Conservation (phyloP, 129 eudicot genomes). For the Gnaphalium uliginosum region DNA sequence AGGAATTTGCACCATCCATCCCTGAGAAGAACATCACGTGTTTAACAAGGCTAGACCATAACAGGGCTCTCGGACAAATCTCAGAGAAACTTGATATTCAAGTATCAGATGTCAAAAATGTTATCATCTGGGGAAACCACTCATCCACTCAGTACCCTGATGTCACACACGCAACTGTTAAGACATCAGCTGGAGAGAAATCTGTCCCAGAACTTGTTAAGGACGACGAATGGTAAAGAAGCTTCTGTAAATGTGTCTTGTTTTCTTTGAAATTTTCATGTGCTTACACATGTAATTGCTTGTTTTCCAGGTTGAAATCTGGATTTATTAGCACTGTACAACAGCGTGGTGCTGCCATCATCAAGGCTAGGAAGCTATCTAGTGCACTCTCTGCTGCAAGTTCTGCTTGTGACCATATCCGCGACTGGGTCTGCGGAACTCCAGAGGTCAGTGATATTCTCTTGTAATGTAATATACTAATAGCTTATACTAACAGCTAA, state of each 20-base stretch:
- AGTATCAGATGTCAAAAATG: conserved; percentile 94
- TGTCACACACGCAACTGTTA: conserved; percentile 94
- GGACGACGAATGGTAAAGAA: conserved; percentile 84
- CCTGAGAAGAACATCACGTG: conserved; percentile 93
- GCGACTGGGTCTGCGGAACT: conserved; percentile 99
- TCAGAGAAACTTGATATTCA: conserved; percentile 89
- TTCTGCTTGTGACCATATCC: conserved; percentile 98
- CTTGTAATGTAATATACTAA: background rate
- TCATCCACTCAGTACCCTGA: conserved; percentile 99
- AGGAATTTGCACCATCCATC: conserved; percentile 97
- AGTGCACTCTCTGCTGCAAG: conserved; percentile 99
- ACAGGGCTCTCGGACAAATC: conserved; percentile 97
- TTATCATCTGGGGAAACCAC: conserved; percentile 98
- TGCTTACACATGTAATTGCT: background rate
- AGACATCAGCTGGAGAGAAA: conserved; percentile 64
- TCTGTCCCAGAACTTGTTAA: conserved; percentile 74
- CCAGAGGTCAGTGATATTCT: conserved; percentile 67
- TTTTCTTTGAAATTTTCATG: background rate
- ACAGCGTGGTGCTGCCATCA: conserved; percentile 99
- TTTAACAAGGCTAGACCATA: conserved; percentile 94
- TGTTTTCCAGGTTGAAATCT: conserved; percentile 69
- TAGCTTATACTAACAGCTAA: background rate
- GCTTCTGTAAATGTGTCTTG: background rate
- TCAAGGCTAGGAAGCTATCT: conserved; percentile 97
- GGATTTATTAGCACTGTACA: conserved; percentile 92